These are phyloP conservation scores for Nitzschia putrida DNA, from an alignment of 108 stramenopile genomes.

Conservation along the genomic window DNA sequence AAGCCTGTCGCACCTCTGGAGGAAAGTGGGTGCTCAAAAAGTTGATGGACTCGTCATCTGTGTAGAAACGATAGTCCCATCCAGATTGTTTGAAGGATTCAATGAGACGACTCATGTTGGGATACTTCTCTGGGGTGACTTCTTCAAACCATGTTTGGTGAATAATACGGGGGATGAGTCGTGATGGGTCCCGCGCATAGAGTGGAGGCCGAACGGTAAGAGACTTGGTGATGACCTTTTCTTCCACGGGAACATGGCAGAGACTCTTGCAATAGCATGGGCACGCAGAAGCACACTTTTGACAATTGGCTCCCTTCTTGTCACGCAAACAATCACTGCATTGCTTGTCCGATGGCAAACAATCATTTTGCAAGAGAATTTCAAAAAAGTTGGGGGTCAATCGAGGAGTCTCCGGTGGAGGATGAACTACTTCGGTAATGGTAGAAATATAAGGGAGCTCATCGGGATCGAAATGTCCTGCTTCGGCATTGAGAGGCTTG, in stretches of 20 bases:
- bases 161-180: slow-evolving; percentile 75
- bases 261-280: slow-evolving; percentile 73
- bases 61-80: slow-evolving; percentile 78
- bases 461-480: slow-evolving; percentile 33
- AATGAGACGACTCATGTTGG: slow-evolving; percentile 73
- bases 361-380: slow-evolving; percentile 46
- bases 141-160: slow-evolving; percentile 75
- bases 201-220: slow-evolving; percentile 54
- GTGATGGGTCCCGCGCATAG: slow-evolving; percentile 61
- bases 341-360: slow-evolving; percentile 49
- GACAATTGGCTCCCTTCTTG: slow-evolving; percentile 64
- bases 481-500: slow-evolving; percentile 46
- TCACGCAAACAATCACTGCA: slow-evolving; percentile 64
- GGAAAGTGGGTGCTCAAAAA: slow-evolving; percentile 74
- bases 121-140: slow-evolving; percentile 46
- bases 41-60: slow-evolving; percentile 55
- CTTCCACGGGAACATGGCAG: slow-evolving; percentile 52
- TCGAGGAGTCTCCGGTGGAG: slow-evolving; percentile 30
- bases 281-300: slow-evolving; percentile 48
- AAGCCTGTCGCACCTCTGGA: slow-evolving; percentile 68
- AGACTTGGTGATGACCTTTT: slow-evolving; percentile 66
- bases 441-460: slow-evolving; percentile 77
- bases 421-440: slow-evolving; percentile 51
- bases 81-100: slow-evolving; percentile 76
- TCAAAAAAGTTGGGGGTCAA: slow-evolving; percentile 57